Base-by-base conservation (phyloP, 371 early-diverging fungal genomes). In the Mucor ambiguus region DNA sequence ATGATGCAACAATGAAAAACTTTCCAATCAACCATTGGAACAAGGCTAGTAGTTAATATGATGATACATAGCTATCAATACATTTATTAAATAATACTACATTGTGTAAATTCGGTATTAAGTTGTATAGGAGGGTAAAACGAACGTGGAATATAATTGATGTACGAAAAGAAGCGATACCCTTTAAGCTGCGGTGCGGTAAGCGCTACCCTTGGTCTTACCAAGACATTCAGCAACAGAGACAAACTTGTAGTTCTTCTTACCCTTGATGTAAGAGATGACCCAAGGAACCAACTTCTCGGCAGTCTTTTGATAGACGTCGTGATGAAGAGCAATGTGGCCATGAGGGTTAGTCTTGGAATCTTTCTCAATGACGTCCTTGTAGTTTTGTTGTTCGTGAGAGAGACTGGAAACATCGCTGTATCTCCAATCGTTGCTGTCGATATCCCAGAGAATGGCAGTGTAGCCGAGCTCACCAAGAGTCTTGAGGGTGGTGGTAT, bases 271-370 rank as follows among this genome's bases (percentile, higher is more conserved):
- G 43, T 76, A 73, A 7, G 72, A 63, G 52, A 81, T 83, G 41
- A 83, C 73, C 63, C 68, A 68, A 32, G 72, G 78, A 52, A 77
- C 75, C 54, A 83, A 69, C 54, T 73, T 56, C 0, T 75, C 76
- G 32, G 74, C 82, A 26, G 83, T 80, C 67, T 79, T 79, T 65
- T 76, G 44, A 70, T 81, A 76, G 56, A 84, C 82, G 63, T 86
- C 73, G 41, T 73, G 73, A 14, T 73, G 70, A 41, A 73, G 73
- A 49, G 73, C 66, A 44, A 73, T 73, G 29, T 73, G 73, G 20
- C 73, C 73, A n/a, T 65, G 64, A 54, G 67, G 66, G 24, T 71
- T 66, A 4, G 48, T 58, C 63, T 66, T 58, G 61, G 35, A 48
- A n/a, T 73, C 73, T 11, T 55, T 52, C 32, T 69, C 73, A 24